Conservation (phyloP, 805 yeast species). For the Martiniozyma abietophila region DNA sequence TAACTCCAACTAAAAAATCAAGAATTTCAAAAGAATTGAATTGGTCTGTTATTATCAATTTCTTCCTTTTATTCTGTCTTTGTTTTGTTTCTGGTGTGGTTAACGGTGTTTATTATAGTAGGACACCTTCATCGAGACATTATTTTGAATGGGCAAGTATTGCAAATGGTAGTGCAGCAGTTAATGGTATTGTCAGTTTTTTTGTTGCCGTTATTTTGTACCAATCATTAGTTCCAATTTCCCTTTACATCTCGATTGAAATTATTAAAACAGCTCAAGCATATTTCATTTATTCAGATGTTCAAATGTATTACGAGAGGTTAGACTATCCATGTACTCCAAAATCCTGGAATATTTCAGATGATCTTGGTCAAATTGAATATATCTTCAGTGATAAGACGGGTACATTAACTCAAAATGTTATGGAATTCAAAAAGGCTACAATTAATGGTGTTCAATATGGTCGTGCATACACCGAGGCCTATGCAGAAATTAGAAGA, state of each 20-base stretch:
- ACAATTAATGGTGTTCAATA: slow-evolving; percentile 65
- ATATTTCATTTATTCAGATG: slow-evolving; percentile 68
- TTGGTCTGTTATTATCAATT: slow-evolving; percentile 59
- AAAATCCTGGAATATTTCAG: slow-evolving; percentile 77
- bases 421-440: slow-evolving; percentile 80
- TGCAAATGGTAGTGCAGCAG: slow-evolving; percentile 55
- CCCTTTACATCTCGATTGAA: slow-evolving; percentile 73
- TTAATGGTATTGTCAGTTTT: slow-evolving; percentile 62
- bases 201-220: slow-evolving; percentile 70
- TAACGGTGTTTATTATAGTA: slow-evolving; percentile 56
- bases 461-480: slow-evolving; percentile 79
- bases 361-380: slow-evolving; percentile 80
- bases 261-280: slow-evolving; percentile 79
- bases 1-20: slow-evolving; percentile 69
- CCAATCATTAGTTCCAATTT: slow-evolving; percentile 76
- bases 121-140: slow-evolving; percentile 41
- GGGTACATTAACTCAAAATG: slow-evolving; percentile 75
- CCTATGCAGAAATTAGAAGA: slow-evolving; percentile 67
- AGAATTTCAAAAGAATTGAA: slow-evolving; percentile 67
- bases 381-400: slow-evolving; percentile 80
- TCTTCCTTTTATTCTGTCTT: slow-evolving; percentile 49
- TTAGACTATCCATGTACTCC: slow-evolving; percentile 79
- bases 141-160: slow-evolving; percentile 62
- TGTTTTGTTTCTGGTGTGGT: slow-evolving; percentile 65
- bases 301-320: slow-evolving; percentile 55